Evolutionary conservation across 345 rosid genomes (phyloP).

Genomic region (Eucalyptus pumila): DNA sequence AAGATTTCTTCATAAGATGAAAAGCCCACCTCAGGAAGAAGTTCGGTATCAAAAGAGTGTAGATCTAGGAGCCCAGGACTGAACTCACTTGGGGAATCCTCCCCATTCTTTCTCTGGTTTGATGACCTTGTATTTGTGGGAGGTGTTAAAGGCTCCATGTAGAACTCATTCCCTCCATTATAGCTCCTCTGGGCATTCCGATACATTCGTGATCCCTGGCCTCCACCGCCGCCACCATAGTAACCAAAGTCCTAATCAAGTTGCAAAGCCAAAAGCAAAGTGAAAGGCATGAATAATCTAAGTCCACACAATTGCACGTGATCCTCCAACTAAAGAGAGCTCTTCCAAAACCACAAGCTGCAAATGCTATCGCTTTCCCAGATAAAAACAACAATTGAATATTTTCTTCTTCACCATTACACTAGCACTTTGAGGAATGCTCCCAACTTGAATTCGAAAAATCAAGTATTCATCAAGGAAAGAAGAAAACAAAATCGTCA

Average conservation of each 20-base stretch:
- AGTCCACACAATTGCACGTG: background rate
- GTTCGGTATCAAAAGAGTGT: constrained; percentile 91
- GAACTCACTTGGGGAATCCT: constrained; percentile 57
- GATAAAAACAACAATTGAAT: background rate
- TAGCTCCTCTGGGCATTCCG: constrained; percentile 56
- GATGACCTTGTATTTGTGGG: constrained; percentile 53
- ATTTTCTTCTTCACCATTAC: background rate
- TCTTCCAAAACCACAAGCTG: background rate
- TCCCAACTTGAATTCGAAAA: background rate
- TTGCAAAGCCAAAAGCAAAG: background rate
- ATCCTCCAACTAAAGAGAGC: background rate
- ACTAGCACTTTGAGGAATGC: background rate
- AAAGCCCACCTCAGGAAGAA: constrained; percentile 75
- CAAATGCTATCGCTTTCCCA: background rate
- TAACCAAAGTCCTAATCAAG: constrained; percentile 65
- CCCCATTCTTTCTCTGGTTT: constrained; percentile 57
- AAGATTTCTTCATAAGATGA: background rate
- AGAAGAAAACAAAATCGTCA: background rate
- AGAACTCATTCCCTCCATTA: constrained; percentile 56
- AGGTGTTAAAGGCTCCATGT: constrained; percentile 64
- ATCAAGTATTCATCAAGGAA: background rate
- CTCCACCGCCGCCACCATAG: constrained; percentile 48
- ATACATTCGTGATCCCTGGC: constrained; percentile 50
- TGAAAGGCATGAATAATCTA: background rate
- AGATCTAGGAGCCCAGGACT: constrained; percentile 98